Percentiles rank a stretch among this genome's conserved stretches.
Evolutionary conservation across 192 early-diverging fungal species (phyloP).

Genomic region (Coemansia sp.): DNA sequence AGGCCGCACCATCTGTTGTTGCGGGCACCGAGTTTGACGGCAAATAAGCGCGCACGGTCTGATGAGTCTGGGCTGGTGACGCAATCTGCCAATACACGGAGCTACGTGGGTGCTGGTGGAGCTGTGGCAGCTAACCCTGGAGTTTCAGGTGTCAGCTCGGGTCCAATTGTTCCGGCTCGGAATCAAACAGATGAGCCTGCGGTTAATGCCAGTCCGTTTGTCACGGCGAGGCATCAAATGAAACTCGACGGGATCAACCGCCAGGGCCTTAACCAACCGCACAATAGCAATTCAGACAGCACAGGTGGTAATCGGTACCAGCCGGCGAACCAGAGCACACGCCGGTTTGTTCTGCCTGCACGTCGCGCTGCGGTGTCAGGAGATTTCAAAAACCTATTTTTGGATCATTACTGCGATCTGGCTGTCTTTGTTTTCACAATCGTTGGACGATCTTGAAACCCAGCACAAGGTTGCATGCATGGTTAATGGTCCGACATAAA

Average conservation of each 20-base stretch:
- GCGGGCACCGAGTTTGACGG: neutral
- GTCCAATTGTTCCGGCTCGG: no score
- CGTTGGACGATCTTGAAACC: neutral
- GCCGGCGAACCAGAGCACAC: conserved; percentile 2
- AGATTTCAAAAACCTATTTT: neutral
- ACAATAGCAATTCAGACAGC: neutral
- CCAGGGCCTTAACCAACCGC: conserved; percentile 8
- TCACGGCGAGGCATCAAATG: conserved; percentile 43
- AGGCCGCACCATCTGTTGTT: neutral
- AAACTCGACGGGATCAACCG: conserved; percentile 31
- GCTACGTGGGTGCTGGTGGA: no score
- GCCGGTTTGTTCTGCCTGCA: conserved; percentile 29
- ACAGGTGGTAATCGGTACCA: conserved; percentile 2
- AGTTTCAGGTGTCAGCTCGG: no score
- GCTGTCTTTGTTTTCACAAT: neutral
- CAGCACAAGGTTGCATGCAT: neutral
- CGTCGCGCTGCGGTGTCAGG: conserved; percentile 13
- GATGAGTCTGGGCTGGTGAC: conserved; percentile 5
- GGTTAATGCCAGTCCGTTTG: conserved; percentile 18
- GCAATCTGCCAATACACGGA: no score
- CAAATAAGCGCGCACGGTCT: conserved; percentile 24
- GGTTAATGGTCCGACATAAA: neutral
- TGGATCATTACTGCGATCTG: neutral
- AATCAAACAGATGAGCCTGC: neutral
- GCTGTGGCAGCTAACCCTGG: no score